Base-by-base conservation (phyloP, 208 protist species). In the Acanthamoeba polyphaga region DNA sequence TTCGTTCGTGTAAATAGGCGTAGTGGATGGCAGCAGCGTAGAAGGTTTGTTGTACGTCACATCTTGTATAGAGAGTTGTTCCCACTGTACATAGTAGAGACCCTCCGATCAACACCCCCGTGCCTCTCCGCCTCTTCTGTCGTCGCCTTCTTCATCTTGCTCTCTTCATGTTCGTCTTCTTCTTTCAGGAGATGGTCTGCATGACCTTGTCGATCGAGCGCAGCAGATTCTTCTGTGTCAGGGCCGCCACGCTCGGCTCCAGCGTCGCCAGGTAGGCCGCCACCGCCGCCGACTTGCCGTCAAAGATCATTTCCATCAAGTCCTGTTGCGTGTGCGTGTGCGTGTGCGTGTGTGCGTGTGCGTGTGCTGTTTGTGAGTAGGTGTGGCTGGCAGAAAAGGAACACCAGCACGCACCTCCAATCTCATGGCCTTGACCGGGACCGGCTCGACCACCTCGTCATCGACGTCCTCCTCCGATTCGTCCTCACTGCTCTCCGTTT, bases 221-320 rank as follows among this genome's bases (percentile, higher is more conserved):
- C 15, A 91, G 60, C 22, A 91, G 85, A 17, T 91, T 53, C 55
- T 43, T 5, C 15, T 70, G 12, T 3, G 58, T 72, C 4, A 12
- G n/a, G 24, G 85, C 58, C 8, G 85, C 85, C 9, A 91, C 32
- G 19, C 6, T 29, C 5, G 49, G 49, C 10, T 64, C 85, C 19
- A 91, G 29, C 27, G 85, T 91, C 6, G 49, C 15, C 49, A 91
- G 60, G 85, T 91, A 91, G 38, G 6, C 85, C 22, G 12, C 85
- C 34, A 91, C 85, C 29, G 68, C 85, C 53, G 10, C 34, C 34
- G 32, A 17, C 32, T 91, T 64, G 29, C 85, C 85, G 17, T 91
- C 85, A 5, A 91, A 70, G 12, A 91, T 91, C 85, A 74, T 13
- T 43, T 91, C 85, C 85, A 91, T 91, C 85, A 91, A 8, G 10